Evolutionary conservation across 805 yeast species (phyloP).

Genomic region (Candida parachauliodes): DNA sequence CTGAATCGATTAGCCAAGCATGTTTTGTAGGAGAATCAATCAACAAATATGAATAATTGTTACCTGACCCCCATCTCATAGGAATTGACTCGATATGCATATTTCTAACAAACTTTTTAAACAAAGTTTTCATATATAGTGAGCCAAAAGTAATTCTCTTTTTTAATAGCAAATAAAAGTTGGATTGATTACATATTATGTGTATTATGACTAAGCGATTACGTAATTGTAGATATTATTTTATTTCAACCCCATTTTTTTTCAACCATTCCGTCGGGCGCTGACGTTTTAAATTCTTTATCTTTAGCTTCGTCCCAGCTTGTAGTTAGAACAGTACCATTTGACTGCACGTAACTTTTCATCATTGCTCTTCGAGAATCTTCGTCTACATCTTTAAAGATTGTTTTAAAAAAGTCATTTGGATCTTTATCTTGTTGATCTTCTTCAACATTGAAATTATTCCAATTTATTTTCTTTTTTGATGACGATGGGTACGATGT

Average conservation of each 20-base stretch:
- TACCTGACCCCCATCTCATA: slow-evolving; percentile 94
- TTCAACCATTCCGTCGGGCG: slow-evolving; percentile 73
- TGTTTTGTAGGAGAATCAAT: slow-evolving; percentile 62
- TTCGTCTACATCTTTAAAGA: slow-evolving; percentile 78
- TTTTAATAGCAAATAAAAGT: not conserved
- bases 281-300: slow-evolving; percentile 59
- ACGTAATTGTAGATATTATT: not conserved
- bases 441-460: slow-evolving; percentile 42
- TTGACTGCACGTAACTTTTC: slow-evolving; percentile 91
- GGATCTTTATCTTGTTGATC: slow-evolving; percentile 48
- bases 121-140: too few species aligned
- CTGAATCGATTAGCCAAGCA: slow-evolving; percentile 91
- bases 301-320: slow-evolving; percentile 85
- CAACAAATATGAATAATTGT: slow-evolving; percentile 82
- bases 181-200: not conserved
- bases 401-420: slow-evolving; percentile 66
- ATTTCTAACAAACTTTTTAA: not conserved
- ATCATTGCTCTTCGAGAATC: slow-evolving; percentile 92
- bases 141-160: too few species aligned
- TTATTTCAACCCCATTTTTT: slow-evolving; percentile 41
- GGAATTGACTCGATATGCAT: slow-evolving; percentile 85
- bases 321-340: slow-evolving; percentile 90
- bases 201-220: not conserved
- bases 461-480: slow-evolving; percentile 66
- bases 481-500: slow-evolving; percentile 62